Percentiles rank a stretch among this genome's conserved stretches.
Conservation (phyloP, 192 early-diverging fungal genomes). For the Chytriomyces sp. region DNA sequence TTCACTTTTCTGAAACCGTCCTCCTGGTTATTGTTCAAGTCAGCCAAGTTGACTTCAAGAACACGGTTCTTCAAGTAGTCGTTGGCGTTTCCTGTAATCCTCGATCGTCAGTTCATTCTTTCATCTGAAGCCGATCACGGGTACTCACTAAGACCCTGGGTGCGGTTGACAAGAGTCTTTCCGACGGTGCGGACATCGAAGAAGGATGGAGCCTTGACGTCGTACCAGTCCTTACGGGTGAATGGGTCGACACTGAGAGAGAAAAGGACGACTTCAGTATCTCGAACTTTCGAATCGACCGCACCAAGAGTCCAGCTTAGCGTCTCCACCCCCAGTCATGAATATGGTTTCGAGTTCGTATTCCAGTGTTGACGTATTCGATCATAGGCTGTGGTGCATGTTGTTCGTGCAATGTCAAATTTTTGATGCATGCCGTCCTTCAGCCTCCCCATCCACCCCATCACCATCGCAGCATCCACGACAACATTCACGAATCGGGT, state of each 20-base stretch:
- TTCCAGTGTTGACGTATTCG: neutral
- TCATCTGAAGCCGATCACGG: neutral
- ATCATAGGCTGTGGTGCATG: neutral
- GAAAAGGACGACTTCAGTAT: neutral
- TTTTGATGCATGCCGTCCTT: too few relatives aligned
- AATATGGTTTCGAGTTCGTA: neutral
- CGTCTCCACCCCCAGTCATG: neutral
- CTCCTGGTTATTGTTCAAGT: conserved; percentile 88
- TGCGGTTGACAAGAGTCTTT: conserved; percentile 99
- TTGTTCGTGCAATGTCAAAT: neutral
- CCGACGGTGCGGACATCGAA: conserved; percentile 94
- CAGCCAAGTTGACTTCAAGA: conserved; percentile 94
- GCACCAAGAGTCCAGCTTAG: neutral
- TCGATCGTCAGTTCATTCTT: conserved; percentile 11
- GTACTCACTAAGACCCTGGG: conserved; percentile 94
- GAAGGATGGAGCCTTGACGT: conserved; percentile 97
- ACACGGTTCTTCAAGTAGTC: conserved; percentile 97
- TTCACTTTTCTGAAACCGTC: conserved; percentile 97
- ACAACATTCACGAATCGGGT: neutral
- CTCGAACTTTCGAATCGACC: neutral
- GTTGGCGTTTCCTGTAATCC: conserved; percentile 78
- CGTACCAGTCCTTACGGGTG: conserved; percentile 99
- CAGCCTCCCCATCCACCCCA: neutral
- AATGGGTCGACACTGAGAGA: conserved; percentile 91
- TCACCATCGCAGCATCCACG: neutral